Evolutionary conservation across 176 grass and related monocot species (phyloP).

Genomic region (Elaeis guineensis): DNA sequence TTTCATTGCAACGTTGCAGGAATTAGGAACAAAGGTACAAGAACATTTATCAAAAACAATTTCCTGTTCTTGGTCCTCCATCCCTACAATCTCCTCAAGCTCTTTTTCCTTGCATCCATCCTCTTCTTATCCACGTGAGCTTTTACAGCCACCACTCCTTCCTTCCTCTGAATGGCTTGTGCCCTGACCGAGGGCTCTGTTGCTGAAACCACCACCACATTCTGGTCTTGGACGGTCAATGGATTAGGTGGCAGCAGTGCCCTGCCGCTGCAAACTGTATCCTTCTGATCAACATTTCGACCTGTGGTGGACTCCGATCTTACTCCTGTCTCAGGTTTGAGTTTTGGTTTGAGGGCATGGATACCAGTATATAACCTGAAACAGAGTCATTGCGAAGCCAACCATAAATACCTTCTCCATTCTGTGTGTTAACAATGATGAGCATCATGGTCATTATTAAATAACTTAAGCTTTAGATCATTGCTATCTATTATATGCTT

Average conservation of each 20-base stretch:
- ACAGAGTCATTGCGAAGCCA: background rate
- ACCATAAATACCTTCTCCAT: background rate
- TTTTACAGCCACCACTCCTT: conserved; percentile 24
- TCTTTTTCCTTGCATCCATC: conserved; percentile 84
- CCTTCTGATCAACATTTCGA: conserved; percentile 53
- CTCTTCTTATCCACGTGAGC: conserved; percentile 63
- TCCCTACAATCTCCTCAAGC: conserved; percentile 66
- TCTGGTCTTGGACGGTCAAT: conserved; percentile 52
- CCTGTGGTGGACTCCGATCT: conserved; percentile 67
- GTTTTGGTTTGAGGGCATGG: conserved; percentile 60
- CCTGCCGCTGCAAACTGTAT: conserved; percentile 30
- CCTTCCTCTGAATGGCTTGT: conserved; percentile 35
- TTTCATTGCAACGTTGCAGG: too few relatives aligned
- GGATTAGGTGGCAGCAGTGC: conserved; percentile 11
- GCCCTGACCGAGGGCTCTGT: conserved; percentile 21
- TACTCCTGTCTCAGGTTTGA: conserved; percentile 45
- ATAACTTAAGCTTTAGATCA: too few relatives aligned
- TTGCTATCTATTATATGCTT: too few relatives aligned
- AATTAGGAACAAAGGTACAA: too few relatives aligned
- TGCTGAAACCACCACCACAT: conserved; percentile 16
- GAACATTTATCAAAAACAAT: too few relatives aligned
- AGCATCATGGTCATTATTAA: too few relatives aligned
- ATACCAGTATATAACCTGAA: conserved; percentile 68
- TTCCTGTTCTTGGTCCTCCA: too few relatives aligned
- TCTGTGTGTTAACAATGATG: too few relatives aligned